Percentiles rank a stretch among this genome's conserved stretches.
Conservation (phyloP, 2,329 filamentous ascomycete genomes). For the Hyphodiscus sp. region DNA sequence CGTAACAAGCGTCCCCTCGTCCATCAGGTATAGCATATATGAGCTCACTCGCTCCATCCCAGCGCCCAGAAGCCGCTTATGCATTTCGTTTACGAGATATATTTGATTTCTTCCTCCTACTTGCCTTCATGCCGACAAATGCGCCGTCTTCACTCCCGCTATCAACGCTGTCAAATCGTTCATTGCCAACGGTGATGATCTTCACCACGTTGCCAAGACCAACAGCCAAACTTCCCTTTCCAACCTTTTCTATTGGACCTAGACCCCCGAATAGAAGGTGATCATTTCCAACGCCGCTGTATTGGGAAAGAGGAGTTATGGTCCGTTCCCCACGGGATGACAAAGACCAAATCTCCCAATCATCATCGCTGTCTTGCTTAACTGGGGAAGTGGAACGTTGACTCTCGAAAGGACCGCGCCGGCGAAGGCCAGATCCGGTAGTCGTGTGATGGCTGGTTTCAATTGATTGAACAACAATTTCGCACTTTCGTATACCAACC, state of each 20-base stretch:
- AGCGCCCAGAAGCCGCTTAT: no score
- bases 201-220: conserved; percentile 69
- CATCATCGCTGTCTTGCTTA: conserved; percentile 19
- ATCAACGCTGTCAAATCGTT: conserved; percentile 46
- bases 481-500: conserved; percentile 52
- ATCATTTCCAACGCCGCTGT: conserved; percentile 24
- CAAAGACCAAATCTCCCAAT: conserved; percentile 49
- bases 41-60: no score
- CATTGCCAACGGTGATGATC: conserved; percentile 59
- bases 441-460: not conserved
- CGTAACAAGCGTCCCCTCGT: no score
- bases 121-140: conserved; percentile 21
- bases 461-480: conserved; percentile 19
- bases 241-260: conserved; percentile 58
- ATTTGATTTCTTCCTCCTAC: conserved; percentile 13
- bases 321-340: conserved; percentile 35
- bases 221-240: conserved; percentile 59
- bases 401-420: conserved; percentile 7
- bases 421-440: conserved; percentile 11
- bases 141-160: conserved; percentile 17
- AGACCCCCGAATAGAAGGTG: conserved; percentile 59
- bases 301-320: conserved; percentile 15
- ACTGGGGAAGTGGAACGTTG: not conserved
- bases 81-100: conserved; percentile 9
- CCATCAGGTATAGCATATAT: no score